Evolutionary conservation across 2,329 filamentous ascomycete species (phyloP), one percentile per base, ranked within the genome.

Genomic region (Hirsutella minnesotensis): DNA sequence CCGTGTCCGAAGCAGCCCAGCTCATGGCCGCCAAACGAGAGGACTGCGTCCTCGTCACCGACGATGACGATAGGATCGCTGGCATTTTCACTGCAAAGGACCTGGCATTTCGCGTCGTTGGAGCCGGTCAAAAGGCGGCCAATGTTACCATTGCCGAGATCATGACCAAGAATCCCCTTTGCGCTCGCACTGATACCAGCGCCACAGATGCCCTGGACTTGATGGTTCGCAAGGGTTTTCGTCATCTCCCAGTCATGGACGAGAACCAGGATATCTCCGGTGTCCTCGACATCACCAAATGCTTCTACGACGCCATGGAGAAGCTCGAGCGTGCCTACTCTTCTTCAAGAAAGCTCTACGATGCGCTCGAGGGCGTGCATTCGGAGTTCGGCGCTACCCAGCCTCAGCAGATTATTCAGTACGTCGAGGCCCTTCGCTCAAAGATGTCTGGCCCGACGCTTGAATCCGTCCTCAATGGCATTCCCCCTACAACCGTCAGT

Each of bases 241-340:
- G 92, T 53, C 92, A 98, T 69, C 66, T 98, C 58, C 92, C 92
- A 3, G 92, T 98, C 51, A 98, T 98, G 92, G 92, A 98, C 65
- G 92, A 98, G 70, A 96, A 98, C 64, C 92, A 98, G 66, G 90
- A 98, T 59, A 98, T 98, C 49, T 94, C 89, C 8, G 92, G 92
- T 70, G 89, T 98, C 52, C 71, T 98, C 43, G 92, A 98, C 64
- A 98, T 98, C 55, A 98, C 92, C 44, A 98, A 96, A 67, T 98
- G 92, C 67, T 98, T 98, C 66, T 98, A 98, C 66, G 92, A 98
- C 66, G 92, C 92, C 36, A 98, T 98, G 92, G 92, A 98, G 72
- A 98, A 98, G 72, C 70, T 98, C 47, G 92, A 98, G 71, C 83
- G 92, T 41, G 92, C 92, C 40, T 98, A 98, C 63, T 88, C 87